A percentile compares a stretch with the other conserved stretches of the same genome.
Conservation (phyloP, 306 rosid species). For the Quercus rubra region DNA sequence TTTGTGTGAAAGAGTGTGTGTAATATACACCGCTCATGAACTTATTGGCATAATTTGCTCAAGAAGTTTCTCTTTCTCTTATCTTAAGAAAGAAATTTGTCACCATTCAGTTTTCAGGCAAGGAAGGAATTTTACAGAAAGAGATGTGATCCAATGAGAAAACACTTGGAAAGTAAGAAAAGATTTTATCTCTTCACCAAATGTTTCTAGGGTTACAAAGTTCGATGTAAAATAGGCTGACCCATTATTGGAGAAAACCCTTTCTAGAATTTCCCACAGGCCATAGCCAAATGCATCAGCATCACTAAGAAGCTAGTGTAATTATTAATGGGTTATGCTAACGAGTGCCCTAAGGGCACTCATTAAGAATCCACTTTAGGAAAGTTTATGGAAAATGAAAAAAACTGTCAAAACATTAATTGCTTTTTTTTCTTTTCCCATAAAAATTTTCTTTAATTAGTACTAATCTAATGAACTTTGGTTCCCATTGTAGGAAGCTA, state of each 20-base stretch:
- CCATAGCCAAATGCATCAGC: background rate
- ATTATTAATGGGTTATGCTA: too few relatives aligned
- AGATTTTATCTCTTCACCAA: too few relatives aligned
- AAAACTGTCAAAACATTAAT: too few relatives aligned
- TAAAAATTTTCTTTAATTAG: background rate
- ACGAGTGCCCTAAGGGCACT: too few relatives aligned
- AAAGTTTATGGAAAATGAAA: too few relatives aligned
- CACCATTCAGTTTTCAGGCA: background rate
- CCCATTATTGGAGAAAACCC: too few relatives aligned
- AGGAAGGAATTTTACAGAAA: background rate
- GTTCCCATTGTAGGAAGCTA: too few relatives aligned
- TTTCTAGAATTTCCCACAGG: background rate
- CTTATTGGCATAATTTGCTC: background rate
- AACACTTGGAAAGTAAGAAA: background rate
- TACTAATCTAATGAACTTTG: background rate
- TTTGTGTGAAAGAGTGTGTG: too few relatives aligned
- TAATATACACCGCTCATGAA: background rate
- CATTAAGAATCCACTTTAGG: too few relatives aligned
- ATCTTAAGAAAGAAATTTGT: too few relatives aligned
- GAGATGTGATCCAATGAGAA: background rate
- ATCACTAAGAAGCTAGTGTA: background rate
- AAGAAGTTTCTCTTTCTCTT: background rate
- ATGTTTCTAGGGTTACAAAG: background rate
- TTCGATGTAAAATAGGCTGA: too few relatives aligned
- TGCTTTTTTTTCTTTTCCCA: too few relatives aligned